These are phyloP conservation scores for Thelonectria olida DNA, from an alignment of 2,329 filamentous ascomycete genomes.

Conservation along the genomic window DNA sequence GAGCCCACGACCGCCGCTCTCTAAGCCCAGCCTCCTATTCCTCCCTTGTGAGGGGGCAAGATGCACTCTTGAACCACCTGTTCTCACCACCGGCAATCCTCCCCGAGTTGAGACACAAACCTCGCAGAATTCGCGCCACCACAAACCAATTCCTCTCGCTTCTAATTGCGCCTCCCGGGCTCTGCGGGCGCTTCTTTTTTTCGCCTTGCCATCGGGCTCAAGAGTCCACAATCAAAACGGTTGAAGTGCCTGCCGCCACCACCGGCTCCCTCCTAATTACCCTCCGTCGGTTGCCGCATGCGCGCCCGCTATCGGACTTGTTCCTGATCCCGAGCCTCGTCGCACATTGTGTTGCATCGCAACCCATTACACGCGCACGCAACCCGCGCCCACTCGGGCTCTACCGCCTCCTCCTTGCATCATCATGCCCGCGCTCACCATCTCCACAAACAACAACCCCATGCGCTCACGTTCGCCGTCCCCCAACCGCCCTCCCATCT, in stretches of 20 bases:
- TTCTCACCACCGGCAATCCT: not conserved
- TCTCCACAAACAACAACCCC: conserved; percentile 41
- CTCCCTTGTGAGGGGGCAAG: conserved; percentile 1
- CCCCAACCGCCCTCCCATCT: conserved; percentile 60
- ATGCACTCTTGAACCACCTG: not conserved
- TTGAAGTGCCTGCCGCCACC: conserved; percentile 5
- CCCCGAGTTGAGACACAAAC: not conserved
- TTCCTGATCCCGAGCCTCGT: conserved; percentile 10
- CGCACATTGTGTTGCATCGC: conserved; percentile 18
- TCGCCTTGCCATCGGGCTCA: not conserved
- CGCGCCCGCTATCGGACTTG: conserved; percentile 28
- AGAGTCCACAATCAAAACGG: not conserved
- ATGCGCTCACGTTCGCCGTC: conserved; percentile 50
- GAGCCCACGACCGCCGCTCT: not conserved
- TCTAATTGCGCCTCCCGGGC: not conserved
- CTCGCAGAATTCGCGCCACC: not conserved
- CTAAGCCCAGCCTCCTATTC: not conserved
- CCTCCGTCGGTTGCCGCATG: conserved; percentile 12
- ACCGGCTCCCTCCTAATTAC: not conserved
- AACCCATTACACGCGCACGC: not conserved
- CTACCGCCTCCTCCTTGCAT: not conserved
- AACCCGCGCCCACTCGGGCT: not conserved
- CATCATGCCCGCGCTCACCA: conserved; percentile 45
- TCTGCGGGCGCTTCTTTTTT: not conserved
- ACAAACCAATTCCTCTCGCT: not conserved